Percentiles rank a stretch among this genome's conserved stretches.
Evolutionary conservation across 202 grass and related monocot genomes (phyloP).

Genomic region (Bolboschoenoplectus hybrid): DNA sequence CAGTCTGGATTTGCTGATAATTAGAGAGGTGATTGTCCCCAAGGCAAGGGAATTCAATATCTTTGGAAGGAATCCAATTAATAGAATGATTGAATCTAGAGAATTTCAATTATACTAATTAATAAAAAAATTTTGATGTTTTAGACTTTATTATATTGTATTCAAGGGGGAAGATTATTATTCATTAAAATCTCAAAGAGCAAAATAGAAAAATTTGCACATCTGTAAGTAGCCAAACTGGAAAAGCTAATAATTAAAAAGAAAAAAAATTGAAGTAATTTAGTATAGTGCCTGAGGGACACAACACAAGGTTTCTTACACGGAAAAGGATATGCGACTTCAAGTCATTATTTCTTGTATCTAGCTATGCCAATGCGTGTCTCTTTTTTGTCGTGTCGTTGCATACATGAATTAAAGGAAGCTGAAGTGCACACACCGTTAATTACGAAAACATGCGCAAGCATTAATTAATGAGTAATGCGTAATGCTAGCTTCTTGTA

Average conservation of each 20-base stretch:
- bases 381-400: conserved; percentile 13
- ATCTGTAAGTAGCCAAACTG: background rate
- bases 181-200: background rate
- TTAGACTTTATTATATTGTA: no score
- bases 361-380: conserved; percentile 11
- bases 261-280: background rate
- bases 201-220: background rate
- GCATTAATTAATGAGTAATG: background rate
- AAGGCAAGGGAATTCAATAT: conserved; percentile 57
- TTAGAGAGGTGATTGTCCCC: conserved; percentile 50
- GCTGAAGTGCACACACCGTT: conserved; percentile 28
- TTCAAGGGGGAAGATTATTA: background rate
- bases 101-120: background rate
- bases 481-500: background rate
- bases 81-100: background rate
- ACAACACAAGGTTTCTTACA: conserved; percentile 15
- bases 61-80: background rate
- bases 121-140: background rate
- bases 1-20: conserved; percentile 42
- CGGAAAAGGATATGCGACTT: conserved; percentile 6
- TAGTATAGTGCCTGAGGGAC: background rate
- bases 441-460: conserved; percentile 25
- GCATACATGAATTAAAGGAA: background rate
- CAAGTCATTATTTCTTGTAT: background rate
- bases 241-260: background rate